Conservation (phyloP, 257 asterid genomes). For the Galeopsis tetrahit region DNA sequence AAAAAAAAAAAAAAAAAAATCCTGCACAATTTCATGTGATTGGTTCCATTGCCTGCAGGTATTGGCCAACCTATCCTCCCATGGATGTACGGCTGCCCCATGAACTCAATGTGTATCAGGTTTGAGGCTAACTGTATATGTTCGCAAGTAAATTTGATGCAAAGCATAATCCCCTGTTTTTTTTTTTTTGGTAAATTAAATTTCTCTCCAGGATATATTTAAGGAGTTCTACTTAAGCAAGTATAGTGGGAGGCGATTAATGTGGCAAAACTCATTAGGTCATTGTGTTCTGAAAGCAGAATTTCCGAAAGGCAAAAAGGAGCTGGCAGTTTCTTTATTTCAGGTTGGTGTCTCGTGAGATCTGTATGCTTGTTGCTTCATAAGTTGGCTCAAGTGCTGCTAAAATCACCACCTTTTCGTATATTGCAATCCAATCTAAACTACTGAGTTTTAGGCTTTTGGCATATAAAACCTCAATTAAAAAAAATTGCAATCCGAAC, state of each 20-base stretch:
- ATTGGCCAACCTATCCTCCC: constrained; percentile 99
- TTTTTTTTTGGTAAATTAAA: background rate
- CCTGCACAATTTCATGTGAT: constrained; percentile 1
- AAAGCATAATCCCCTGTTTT: constrained; percentile 22
- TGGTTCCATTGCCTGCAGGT: constrained; percentile 52
- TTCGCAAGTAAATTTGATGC: constrained; percentile 3
- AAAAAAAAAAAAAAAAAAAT: background rate
- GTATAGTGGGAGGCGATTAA: constrained; percentile 93
- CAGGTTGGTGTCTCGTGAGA: constrained; percentile 61
- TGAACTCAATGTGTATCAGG: constrained; percentile 96
- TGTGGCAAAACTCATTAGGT: constrained; percentile 99
- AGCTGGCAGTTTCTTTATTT: constrained; percentile 96
- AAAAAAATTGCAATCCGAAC: too few species aligned
- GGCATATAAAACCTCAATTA: too few species aligned
- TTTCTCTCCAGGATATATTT: constrained; percentile 74
- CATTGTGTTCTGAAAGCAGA: constrained; percentile 94
- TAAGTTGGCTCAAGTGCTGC: background rate
- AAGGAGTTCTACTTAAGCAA: constrained; percentile 96
- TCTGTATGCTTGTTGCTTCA: constrained; percentile 10
- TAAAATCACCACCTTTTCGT: too few species aligned
- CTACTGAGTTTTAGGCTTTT: too few species aligned
- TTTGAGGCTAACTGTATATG: constrained; percentile 34
- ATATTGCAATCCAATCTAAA: too few species aligned
- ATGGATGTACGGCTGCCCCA: constrained; percentile 97
- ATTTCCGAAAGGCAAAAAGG: constrained; percentile 90